Evolutionary conservation across 2,329 filamentous ascomycete genomes (phyloP).

Genomic region (Dactylellina parvicollis): DNA sequence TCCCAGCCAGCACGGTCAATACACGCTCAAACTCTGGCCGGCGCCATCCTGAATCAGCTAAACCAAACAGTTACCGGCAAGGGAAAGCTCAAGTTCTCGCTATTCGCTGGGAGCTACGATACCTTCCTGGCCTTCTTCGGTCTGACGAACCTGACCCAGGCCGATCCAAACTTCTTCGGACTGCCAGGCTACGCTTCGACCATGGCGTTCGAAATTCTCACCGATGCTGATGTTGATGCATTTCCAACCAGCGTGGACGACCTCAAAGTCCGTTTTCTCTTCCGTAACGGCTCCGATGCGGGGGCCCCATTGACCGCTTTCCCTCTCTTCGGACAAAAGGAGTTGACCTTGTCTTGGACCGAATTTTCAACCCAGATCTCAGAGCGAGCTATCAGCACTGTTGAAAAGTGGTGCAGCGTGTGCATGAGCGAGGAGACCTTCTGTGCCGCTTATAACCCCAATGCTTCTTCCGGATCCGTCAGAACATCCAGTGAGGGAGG

Average conservation of each 20-base stretch:
- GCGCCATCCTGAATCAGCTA: conserved; percentile 64
- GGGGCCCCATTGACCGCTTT: conserved; percentile 62
- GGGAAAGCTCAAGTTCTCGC: conserved; percentile 65
- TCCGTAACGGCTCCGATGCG: conserved; percentile 66
- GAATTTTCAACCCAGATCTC: conserved; percentile 55
- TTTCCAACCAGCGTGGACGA: conserved; percentile 59
- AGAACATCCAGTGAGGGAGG: conserved; percentile 1
- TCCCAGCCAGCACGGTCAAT: conserved; percentile 64
- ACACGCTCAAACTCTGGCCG: conserved; percentile 67
- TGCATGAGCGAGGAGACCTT: conserved; percentile 53
- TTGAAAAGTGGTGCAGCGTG: conserved; percentile 55
- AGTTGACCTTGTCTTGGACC: conserved; percentile 50
- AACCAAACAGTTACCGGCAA: conserved; percentile 62
- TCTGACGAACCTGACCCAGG: conserved; percentile 64
- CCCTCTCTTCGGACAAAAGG: conserved; percentile 66
- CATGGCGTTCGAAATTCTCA: conserved; percentile 79
- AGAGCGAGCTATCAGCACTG: conserved; percentile 49
- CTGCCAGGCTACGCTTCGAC: conserved; percentile 84
- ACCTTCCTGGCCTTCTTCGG: conserved; percentile 69
- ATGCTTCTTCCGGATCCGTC: conserved; percentile 7
- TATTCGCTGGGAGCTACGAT: conserved; percentile 68
- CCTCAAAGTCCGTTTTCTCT: conserved; percentile 69
- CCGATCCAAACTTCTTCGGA: conserved; percentile 73
- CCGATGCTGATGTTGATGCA: conserved; percentile 60
- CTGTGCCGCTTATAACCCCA: conserved; percentile 44